Evolutionary conservation across 1,139 yeast species (phyloP), one percentile per base, ranked within the genome.

Genomic region (Hansenula anomala): DNA sequence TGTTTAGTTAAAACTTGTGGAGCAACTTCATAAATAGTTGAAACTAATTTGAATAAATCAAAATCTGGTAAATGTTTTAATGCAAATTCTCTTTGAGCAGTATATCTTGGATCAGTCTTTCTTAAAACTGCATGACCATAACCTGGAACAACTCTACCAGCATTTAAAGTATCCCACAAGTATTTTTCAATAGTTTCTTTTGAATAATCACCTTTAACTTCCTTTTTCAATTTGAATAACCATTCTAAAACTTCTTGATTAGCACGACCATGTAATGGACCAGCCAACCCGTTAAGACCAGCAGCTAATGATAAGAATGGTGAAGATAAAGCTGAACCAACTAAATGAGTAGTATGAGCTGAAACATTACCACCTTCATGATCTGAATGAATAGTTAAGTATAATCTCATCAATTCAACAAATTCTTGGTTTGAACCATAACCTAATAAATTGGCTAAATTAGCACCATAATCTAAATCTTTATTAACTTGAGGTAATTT

Each of bases 331-430:
- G 97, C 97, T 28, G 96, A 86, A 55, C 97, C 97, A 50, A 90
- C 97, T 67, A 90, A 76, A 70, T 90, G 97, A 52, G 97, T 89
- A 58, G 97, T 80, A 74, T 90, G 97, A 38, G 97, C 97, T 47
- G 96, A 87, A 47, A 90, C 97, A 63, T 90, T 90, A 69, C 97
- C 97, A 72, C 97, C 97, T 73, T 90, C 97, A 71, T 90, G 97
- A 68, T 90, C 97, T 41, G 95, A 89, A 74, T 90, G 97, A 60
- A 90, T 83, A 52, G 96, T 87, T 62, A 88, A 76, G 76, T 90
- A 90, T 60, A 90, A 76, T 73, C 97, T 81, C 80, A 89, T 81
- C 60, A 90, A 78, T 69, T 89, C 95, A 46, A 85, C 78, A 63
- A 90, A 90, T 66, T 87, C 94, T 54, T 66, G 60, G 73, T 85